These are phyloP conservation scores for Penicillium chermesinum DNA, from an alignment of 495 filamentous ascomycete species.

Conservation along the genomic window DNA sequence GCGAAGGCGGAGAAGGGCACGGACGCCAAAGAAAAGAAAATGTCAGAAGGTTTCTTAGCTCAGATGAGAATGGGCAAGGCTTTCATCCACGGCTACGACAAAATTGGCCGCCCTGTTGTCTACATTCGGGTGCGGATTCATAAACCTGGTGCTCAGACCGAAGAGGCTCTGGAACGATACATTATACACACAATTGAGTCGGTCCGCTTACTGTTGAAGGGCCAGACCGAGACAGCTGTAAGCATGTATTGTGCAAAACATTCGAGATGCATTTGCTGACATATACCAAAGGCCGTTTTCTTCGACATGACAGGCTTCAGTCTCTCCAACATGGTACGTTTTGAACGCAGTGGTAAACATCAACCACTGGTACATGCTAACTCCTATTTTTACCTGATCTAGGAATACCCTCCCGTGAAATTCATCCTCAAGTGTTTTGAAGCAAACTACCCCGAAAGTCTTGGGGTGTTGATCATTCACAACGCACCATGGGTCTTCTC, in stretches of 20 bases:
- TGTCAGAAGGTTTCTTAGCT: constrained; percentile 69
- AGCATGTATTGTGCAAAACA: too few relatives aligned
- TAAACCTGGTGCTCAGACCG: constrained; percentile 77
- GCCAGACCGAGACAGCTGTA: constrained; percentile 82
- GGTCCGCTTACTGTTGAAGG: constrained; percentile 65
- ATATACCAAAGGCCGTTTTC: constrained; percentile 55
- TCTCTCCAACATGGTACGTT: constrained; percentile 79
- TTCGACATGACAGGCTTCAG: constrained; percentile 95
- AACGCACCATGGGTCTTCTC: constrained; percentile 96
- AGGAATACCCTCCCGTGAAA: constrained; percentile 92
- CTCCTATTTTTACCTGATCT: neutral
- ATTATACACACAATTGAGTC: constrained; percentile 94
- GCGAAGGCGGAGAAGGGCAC: constrained; percentile 52
- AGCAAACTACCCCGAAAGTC: constrained; percentile 89
- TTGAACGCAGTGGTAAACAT: neutral
- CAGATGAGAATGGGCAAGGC: constrained; percentile 90
- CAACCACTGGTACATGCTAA: neutral
- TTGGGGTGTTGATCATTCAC: constrained; percentile 83
- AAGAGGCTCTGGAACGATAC: constrained; percentile 73
- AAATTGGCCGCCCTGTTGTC: constrained; percentile 76
- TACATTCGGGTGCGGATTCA: constrained; percentile 76
- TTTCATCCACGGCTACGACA: constrained; percentile 81
- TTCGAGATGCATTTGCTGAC: constrained; percentile 11
- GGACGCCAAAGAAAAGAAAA: constrained; percentile 52
- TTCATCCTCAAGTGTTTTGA: constrained; percentile 98